phyloP scores from a whole-genome alignment of 768 basidiomycete genomes.

The Vishniacozyma victoriae region DNA sequence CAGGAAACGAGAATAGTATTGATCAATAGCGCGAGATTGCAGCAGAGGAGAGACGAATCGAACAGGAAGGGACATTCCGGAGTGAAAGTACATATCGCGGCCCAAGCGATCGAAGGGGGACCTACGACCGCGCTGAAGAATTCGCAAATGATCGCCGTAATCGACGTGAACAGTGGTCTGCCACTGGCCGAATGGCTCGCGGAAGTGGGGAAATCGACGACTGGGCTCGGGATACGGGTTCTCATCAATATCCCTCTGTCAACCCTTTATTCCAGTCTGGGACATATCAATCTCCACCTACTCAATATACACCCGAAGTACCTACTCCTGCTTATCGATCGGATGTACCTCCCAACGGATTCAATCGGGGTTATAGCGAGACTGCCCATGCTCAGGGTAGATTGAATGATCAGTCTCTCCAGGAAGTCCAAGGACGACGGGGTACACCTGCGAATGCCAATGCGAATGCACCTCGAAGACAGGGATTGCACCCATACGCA shows the following conservation, averaged over 20 bases:
- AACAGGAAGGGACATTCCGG: slow-evolving; percentile 3
- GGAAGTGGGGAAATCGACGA: too few relatives aligned
- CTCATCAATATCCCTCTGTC: background rate
- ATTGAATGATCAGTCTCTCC: slow-evolving; percentile 20
- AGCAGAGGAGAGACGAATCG: slow-evolving; percentile 22
- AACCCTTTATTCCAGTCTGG: background rate
- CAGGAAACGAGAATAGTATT: slow-evolving; percentile 5
- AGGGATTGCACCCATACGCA: slow-evolving; percentile 1
- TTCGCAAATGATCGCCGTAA: background rate
- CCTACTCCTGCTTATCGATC: slow-evolving; percentile 8
- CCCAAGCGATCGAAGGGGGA: slow-evolving; percentile 2
- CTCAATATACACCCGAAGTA: slow-evolving; percentile 18
- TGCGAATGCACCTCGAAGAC: background rate
- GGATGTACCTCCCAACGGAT: slow-evolving; percentile 14
- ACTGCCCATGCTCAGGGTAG: slow-evolving; percentile 21
- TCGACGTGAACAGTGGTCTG: background rate
- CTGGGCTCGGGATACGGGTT: too few relatives aligned
- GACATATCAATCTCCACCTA: slow-evolving; percentile 24
- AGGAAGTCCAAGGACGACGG: slow-evolving; percentile 12
- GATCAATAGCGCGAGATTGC: slow-evolving; percentile 27
- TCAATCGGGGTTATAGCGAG: slow-evolving; percentile 15
- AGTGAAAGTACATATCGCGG: too few relatives aligned
- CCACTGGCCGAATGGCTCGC: background rate
- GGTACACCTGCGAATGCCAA: too few relatives aligned
- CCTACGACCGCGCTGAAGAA: background rate